phyloP scores from a whole-genome alignment of 202 grass and related monocot species.

The Musa balbisiana region DNA sequence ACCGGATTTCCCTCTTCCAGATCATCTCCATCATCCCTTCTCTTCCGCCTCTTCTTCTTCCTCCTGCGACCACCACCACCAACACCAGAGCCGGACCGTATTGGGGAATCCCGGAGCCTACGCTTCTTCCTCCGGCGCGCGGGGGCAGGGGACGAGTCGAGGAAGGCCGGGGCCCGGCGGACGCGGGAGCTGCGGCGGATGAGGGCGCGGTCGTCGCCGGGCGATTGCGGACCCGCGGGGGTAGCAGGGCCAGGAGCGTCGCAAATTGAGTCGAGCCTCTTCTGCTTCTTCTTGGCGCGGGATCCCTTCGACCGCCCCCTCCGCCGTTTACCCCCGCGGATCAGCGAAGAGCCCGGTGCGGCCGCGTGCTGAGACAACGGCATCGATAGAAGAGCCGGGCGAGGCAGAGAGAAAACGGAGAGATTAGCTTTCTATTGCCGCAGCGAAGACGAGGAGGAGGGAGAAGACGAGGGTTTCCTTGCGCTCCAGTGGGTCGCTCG shows the following conservation, averaged over 20 bases:
- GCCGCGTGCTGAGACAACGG: slow-evolving; percentile 1
- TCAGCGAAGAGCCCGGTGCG: not conserved
- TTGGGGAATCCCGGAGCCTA: slow-evolving; percentile 26
- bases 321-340: slow-evolving; percentile 30
- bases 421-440: not conserved
- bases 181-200: slow-evolving; percentile 66
- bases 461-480: not conserved
- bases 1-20: not conserved
- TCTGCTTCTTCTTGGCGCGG: slow-evolving; percentile 74
- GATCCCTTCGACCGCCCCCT: slow-evolving; percentile 27
- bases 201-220: slow-evolving; percentile 24
- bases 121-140: slow-evolving; percentile 46
- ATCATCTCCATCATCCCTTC: not conserved
- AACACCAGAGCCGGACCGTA: slow-evolving; percentile 13
- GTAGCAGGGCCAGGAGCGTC: slow-evolving; percentile 34
- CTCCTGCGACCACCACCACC: slow-evolving; percentile 36
- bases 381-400: not conserved
- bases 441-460: not conserved
- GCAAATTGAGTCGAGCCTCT: slow-evolving; percentile 73
- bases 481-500: not conserved
- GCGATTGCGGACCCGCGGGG: slow-evolving; percentile 2
- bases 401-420: not conserved
- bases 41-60: slow-evolving; percentile 28
- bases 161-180: slow-evolving; percentile 58
- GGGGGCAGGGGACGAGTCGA: slow-evolving; percentile 70